These are phyloP conservation scores for Clitopilus hobsonii DNA, from an alignment of 768 basidiomycete species.

Conservation along the genomic window DNA sequence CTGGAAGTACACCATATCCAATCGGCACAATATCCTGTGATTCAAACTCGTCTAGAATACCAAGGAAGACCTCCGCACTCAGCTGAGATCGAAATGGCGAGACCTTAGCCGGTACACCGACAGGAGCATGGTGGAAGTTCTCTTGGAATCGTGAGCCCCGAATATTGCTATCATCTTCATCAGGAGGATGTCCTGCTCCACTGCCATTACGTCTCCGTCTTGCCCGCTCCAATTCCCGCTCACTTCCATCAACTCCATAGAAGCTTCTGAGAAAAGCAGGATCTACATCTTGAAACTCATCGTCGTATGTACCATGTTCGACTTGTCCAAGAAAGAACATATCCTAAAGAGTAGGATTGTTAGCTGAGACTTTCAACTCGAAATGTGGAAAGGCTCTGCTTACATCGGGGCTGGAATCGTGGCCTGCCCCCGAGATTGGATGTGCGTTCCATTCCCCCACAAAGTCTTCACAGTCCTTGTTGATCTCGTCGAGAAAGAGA, in stretches of 20 bases:
- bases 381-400: background rate
- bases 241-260: background rate
- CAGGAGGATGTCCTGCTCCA: too few species aligned
- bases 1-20: background rate
- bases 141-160: too few species aligned
- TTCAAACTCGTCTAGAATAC: background rate
- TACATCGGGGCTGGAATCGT: conserved; percentile 19
- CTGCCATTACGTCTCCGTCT: too few species aligned
- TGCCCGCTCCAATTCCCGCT: background rate
- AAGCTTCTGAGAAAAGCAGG: background rate
- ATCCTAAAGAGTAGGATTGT: background rate
- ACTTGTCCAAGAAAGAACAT: conserved; percentile 6
- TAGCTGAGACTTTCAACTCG: background rate
- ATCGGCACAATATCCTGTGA: background rate
- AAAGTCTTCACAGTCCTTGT: conserved; percentile 30
- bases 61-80: background rate
- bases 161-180: too few species aligned
- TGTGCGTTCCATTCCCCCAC: conserved; percentile 34
- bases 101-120: background rate
- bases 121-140: background rate
- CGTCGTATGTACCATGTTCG: conserved; percentile 2
- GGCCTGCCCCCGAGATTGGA: conserved; percentile 21
- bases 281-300: background rate
- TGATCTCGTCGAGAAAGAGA: conserved; percentile 33
- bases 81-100: background rate